phyloP scores from a whole-genome alignment of 1,284 basidiomycete species.

The Heterobasidion irregulare region DNA sequence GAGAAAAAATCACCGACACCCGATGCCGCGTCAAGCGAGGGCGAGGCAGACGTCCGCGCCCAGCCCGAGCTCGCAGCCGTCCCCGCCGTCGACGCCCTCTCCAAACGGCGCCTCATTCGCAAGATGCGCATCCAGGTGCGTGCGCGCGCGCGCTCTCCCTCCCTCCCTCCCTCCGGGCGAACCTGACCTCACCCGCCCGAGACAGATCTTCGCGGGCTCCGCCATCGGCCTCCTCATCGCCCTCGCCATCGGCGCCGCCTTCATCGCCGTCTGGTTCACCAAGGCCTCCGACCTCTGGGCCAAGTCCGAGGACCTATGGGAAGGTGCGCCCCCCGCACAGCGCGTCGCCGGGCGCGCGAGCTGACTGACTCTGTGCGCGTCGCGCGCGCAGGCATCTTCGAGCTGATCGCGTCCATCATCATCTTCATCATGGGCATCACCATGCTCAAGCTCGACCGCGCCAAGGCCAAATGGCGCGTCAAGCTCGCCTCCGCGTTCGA shows the following conservation, averaged over 20 bases:
- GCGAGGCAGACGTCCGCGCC: not conserved
- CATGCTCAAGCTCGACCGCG: conserved; percentile 53
- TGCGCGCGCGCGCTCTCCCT: not conserved
- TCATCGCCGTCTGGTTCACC: conserved; percentile 79
- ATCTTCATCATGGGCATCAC: conserved; percentile 44
- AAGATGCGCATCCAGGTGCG: conserved; percentile 58
- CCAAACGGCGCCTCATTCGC: conserved; percentile 32
- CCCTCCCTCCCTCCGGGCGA: not conserved
- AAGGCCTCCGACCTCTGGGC: conserved; percentile 65
- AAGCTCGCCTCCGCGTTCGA: conserved; percentile 81
- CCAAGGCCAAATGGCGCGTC: conserved; percentile 84
- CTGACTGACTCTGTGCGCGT: conserved; percentile 16
- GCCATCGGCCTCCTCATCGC: conserved; percentile 69
- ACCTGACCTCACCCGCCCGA: not conserved
- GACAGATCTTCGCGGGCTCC: conserved; percentile 78
- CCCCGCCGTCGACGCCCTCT: not conserved
- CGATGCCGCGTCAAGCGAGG: not conserved
- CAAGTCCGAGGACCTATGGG: conserved; percentile 71
- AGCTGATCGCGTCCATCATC: conserved; percentile 74
- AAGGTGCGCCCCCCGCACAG: conserved; percentile 27
- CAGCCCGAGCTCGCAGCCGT: not conserved
- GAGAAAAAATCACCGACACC: not conserved
- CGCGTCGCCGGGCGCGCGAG: not conserved
- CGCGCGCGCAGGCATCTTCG: conserved; percentile 63
- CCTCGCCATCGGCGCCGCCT: conserved; percentile 68